phyloP scores from a whole-genome alignment of 139 green algal species.

The Tetraselmis chui region DNA sequence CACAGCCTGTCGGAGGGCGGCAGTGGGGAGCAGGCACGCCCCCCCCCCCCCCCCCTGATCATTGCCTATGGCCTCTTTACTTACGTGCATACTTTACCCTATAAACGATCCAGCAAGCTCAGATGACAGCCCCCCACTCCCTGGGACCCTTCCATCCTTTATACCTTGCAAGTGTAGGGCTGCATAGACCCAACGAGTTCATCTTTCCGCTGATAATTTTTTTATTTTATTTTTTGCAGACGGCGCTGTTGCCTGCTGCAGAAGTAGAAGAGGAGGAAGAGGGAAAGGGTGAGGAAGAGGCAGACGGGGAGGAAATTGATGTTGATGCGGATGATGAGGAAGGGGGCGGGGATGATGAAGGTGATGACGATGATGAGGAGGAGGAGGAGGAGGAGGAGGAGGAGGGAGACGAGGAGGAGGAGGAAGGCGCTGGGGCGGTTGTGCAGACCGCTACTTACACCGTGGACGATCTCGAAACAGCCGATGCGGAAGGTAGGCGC shows the following conservation, averaged over 20 bases:
- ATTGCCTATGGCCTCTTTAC: too few relatives aligned
- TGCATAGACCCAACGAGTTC: too few relatives aligned
- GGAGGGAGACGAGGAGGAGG: slow-evolving; percentile 14
- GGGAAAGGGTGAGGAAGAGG: slow-evolving; percentile 18
- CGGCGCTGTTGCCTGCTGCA: background rate
- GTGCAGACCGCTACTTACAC: background rate
- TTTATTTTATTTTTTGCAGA: too few relatives aligned
- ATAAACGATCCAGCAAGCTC: too few relatives aligned
- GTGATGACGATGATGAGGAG: slow-evolving; percentile 2
- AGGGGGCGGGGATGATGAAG: background rate
- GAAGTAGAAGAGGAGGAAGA: slow-evolving; percentile 16
- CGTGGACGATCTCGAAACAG: background rate
- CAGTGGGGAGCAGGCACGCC: too few relatives aligned
- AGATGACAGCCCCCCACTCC: too few relatives aligned
- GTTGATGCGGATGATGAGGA: background rate
- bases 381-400: slow-evolving; percentile 27
- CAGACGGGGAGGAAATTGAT: background rate
- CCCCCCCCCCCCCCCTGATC: too few relatives aligned
- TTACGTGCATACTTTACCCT: too few relatives aligned
- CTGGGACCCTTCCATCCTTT: too few relatives aligned
- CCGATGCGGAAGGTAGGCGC: background rate
- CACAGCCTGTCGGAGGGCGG: slow-evolving; percentile 43
- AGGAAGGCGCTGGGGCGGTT: slow-evolving; percentile 12
- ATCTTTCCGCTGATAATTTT: too few relatives aligned
- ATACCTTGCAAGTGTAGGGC: too few relatives aligned